These are phyloP conservation scores for Huntiella decipiens DNA, from an alignment of 2,329 filamentous ascomycete genomes.

Conservation along the genomic window DNA sequence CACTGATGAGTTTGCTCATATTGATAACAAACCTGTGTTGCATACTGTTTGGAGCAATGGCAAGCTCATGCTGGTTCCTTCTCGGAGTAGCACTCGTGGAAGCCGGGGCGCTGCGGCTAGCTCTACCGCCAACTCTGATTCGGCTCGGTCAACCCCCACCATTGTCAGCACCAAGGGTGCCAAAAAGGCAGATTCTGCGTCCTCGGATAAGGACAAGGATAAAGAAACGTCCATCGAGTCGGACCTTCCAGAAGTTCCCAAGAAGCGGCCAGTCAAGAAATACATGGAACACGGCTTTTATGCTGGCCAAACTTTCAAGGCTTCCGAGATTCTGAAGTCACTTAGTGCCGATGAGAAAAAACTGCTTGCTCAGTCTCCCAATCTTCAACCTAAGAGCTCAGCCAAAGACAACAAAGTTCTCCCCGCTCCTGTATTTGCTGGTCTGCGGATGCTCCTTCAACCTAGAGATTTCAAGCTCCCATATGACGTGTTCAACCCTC, in stretches of 20 bases:
- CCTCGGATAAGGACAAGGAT: conserved; percentile 13
- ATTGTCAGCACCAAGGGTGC: background rate
- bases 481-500: conserved; percentile 73
- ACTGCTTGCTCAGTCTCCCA: conserved; percentile 19
- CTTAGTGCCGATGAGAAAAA: conserved; percentile 34
- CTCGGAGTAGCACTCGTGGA: conserved; percentile 22
- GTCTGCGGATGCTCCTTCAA: conserved; percentile 48
- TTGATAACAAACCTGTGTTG: conserved; percentile 37
- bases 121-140: background rate
- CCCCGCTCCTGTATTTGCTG: conserved; percentile 62
- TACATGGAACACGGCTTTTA: conserved; percentile 75
- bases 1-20: conserved; percentile 40
- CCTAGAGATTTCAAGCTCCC: conserved; percentile 76
- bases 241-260: conserved; percentile 18
- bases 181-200: conserved; percentile 11
- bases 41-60: conserved; percentile 47
- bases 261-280: conserved; percentile 41
- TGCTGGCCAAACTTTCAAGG: conserved; percentile 51
- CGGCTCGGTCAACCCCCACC: conserved; percentile 1
- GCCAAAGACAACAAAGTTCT: conserved; percentile 37
- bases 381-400: conserved; percentile 15
- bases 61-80: conserved; percentile 32
- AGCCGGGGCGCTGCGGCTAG: conserved; percentile 12
- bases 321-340: conserved; percentile 25
- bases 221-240: conserved; percentile 19